A percentile compares a stretch with the other conserved stretches of the same genome.
Evolutionary conservation across 805 yeast species (phyloP).

Genomic region (Kazachstania africana): DNA sequence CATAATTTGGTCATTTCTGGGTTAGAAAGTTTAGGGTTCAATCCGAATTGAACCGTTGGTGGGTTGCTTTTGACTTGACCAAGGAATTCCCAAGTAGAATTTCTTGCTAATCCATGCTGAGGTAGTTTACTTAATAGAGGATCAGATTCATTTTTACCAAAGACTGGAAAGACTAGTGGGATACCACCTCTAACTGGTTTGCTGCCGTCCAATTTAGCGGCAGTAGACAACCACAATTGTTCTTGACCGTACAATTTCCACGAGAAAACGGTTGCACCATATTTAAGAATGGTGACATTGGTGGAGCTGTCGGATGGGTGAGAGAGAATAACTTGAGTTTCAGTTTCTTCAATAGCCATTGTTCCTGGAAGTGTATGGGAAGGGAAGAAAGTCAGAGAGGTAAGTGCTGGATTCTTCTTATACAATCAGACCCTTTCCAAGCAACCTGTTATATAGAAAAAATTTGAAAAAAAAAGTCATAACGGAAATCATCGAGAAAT

Average conservation of each 20-base stretch:
- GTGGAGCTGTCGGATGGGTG: constrained; percentile 43
- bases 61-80: constrained; percentile 67
- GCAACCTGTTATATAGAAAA: neutral
- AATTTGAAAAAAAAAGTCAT: neutral
- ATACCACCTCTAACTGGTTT: constrained; percentile 96
- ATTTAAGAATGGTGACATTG: constrained; percentile 57
- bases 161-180: constrained; percentile 90
- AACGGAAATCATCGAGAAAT: too few species aligned
- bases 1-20: constrained; percentile 51
- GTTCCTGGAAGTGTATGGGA: too few species aligned
- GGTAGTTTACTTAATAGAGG: constrained; percentile 60
- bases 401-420: neutral
- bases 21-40: constrained; percentile 75
- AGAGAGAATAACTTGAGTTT: constrained; percentile 46
- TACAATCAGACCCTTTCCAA: too few species aligned
- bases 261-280: constrained; percentile 80
- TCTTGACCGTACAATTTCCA: constrained; percentile 69
- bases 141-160: constrained; percentile 57
- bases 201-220: constrained; percentile 80
- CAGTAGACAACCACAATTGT: constrained; percentile 70
- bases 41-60: constrained; percentile 80
- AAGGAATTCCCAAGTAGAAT: constrained; percentile 82
- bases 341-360: constrained; percentile 62
- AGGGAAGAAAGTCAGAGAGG: too few species aligned
- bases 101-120: constrained; percentile 95